Conservation (phyloP, 2,329 filamentous ascomycete genomes). For the Colletotrichum musicola region DNA sequence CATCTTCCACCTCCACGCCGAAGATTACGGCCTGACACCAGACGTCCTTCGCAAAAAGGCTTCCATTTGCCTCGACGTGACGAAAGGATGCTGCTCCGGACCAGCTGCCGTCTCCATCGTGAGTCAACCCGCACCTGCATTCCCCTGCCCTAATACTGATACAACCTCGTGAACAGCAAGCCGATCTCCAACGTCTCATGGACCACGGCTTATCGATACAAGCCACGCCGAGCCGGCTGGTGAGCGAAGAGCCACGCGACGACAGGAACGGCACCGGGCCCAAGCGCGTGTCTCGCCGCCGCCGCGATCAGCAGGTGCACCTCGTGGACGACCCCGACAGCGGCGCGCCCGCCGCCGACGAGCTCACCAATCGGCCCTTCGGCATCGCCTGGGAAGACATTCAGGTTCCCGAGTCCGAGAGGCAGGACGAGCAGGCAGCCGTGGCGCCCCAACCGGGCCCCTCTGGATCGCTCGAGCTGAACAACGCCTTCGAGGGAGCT, state of each 20-base stretch:
- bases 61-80: conserved; percentile 63
- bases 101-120: conserved; percentile 61
- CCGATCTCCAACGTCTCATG: conserved; percentile 66
- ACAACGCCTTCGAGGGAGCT: conserved; percentile 63
- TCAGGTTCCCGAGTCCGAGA: conserved; percentile 35
- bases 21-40: conserved; percentile 57
- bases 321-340: conserved; percentile 32
- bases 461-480: conserved; percentile 57
- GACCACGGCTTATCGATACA: conserved; percentile 55
- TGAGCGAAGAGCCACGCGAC: conserved; percentile 44
- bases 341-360: conserved; percentile 27
- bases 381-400: conserved; percentile 38
- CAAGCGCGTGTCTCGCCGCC: conserved; percentile 28
- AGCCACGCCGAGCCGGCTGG: conserved; percentile 47
- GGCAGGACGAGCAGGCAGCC: conserved; percentile 14
- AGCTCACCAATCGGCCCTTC: conserved; percentile 37
- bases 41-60: conserved; percentile 64
- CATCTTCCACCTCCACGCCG: conserved; percentile 59
- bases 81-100: conserved; percentile 64
- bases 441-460: conserved; percentile 42
- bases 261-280: conserved; percentile 24
- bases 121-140: background rate
- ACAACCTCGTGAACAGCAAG: conserved; percentile 41
- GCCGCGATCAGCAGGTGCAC: conserved; percentile 35
- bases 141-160: conserved; percentile 26